Evolutionary conservation across 73 alveolate genomes (phyloP).

Genomic region (Paramecium caudatum): DNA sequence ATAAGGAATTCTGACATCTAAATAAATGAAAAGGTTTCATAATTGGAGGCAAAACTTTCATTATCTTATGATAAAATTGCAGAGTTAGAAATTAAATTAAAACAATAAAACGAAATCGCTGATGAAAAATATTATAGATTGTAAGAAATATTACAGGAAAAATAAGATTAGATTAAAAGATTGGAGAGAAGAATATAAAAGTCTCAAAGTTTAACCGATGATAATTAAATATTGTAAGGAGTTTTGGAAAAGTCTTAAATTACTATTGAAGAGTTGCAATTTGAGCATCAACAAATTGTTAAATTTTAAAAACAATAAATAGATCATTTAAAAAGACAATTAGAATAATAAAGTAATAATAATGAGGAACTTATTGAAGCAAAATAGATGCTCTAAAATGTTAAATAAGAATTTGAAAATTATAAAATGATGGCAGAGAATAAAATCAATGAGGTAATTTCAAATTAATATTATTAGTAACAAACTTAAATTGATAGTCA

Average conservation of each 20-base stretch:
- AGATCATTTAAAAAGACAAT: constrained; percentile 12
- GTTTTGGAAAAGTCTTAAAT: constrained; percentile 1
- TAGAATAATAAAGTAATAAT: not conserved
- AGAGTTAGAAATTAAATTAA: too few species aligned
- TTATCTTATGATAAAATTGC: constrained; percentile 30
- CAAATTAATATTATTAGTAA: not conserved
- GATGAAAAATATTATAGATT: too few species aligned
- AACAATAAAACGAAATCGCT: too few species aligned
- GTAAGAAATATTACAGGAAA: not conserved
- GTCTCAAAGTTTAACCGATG: not conserved
- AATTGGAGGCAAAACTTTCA: not conserved
- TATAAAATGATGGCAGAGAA: not conserved
- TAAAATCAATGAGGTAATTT: not conserved
- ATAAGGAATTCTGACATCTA: too few species aligned
- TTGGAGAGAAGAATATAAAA: constrained; percentile 3
- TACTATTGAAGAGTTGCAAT: not conserved
- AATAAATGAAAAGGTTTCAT: not conserved
- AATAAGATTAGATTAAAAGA: not conserved
- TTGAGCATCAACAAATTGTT: constrained; percentile 5
- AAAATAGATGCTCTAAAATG: not conserved
- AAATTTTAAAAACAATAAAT: constrained; percentile 5
- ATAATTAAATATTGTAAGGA: not conserved
- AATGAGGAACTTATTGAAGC: constrained; percentile 16
- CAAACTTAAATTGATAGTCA: not conserved
- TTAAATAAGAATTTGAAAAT: not conserved